Evolutionary conservation across 306 rosid genomes (phyloP).

Genomic region (Hippophae gyantsensis): DNA sequence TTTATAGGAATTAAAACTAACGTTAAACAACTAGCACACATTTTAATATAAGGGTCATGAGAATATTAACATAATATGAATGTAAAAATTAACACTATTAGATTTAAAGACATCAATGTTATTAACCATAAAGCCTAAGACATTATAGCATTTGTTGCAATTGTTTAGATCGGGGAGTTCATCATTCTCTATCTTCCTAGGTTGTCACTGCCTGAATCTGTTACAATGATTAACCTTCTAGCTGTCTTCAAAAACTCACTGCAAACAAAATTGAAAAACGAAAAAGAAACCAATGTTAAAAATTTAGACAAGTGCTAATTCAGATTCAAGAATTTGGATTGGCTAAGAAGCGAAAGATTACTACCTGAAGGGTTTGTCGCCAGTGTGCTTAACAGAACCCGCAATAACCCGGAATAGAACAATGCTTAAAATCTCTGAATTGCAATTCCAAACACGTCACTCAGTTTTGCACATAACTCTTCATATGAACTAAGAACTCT

Average conservation of each 20-base stretch:
- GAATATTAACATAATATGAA: too few species aligned
- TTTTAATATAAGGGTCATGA: too few species aligned
- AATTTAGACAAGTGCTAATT: neutral
- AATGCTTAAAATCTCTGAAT: constrained; percentile 23
- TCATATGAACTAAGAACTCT: constrained; percentile 29
- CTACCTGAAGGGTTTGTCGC: constrained; percentile 42
- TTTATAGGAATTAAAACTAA: too few species aligned
- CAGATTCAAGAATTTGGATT: neutral
- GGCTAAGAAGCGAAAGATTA: neutral
- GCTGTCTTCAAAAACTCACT: constrained; percentile 58
- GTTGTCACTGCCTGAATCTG: constrained; percentile 26
- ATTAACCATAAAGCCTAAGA: too few species aligned
- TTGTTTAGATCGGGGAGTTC: constrained; percentile 15
- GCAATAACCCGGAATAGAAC: constrained; percentile 33
- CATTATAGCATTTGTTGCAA: neutral
- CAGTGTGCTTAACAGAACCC: constrained; percentile 24
- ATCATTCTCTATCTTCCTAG: constrained; percentile 14
- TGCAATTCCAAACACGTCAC: constrained; percentile 37
- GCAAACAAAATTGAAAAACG: constrained; percentile 20
- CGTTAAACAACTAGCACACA: too few species aligned
- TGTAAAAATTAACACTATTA: too few species aligned
- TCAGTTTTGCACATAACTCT: constrained; percentile 30
- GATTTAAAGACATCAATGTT: too few species aligned
- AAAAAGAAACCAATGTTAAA: constrained; percentile 10
- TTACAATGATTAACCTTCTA: constrained; percentile 34